Evolutionary conservation across 768 basidiomycete species (phyloP), one percentile per base, ranked within the genome.

Genomic region (Arthromyces matolae): DNA sequence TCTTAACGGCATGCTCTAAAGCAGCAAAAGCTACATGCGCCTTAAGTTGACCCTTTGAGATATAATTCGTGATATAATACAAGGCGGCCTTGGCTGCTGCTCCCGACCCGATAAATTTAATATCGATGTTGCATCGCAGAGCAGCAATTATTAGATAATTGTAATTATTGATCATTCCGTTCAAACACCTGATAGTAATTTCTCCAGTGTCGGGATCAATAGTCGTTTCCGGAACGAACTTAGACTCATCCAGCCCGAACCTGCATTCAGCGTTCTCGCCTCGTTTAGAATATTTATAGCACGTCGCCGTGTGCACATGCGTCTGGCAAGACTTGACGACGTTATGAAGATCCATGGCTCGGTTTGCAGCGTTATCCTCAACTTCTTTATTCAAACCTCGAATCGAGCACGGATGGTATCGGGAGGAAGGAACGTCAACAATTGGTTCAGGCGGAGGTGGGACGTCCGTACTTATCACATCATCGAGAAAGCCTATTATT

Each of bases 31-130:
- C 68, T 1, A 73, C 66, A 54, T 77, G 70, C 0, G 65, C 51
- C 31, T 72, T 72, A 8, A 77, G 47, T 33, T 70, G 63, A 0
- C 66, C 46, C 45, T 78, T 78, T 0, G 73, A 69, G 14, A 78
- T 75, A 41, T 78, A 77, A 45, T 78, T 65, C 0, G 75, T 77
- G 16, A 77, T 71, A 41, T 77, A 78, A 45, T 71, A 73, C 4
- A 72, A 29, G 0, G 74, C 50, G 0, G 75, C 73, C 45, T 76
- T 76, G 1, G 71, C 71, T 0, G 64, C 49, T 5, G 55, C 31
- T 0, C 76, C 76, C 0, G 72, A 75, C 0, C 65, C 66, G 12
- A 78, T 66, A 35, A 67, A 73, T 47, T 76, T 72, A 1, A 78
- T 71, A 42, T 78, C 76, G 67, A 73, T 75, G 42, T 78, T 78